A percentile compares a stretch with the other conserved stretches of the same genome.
Conservation (phyloP, 306 rosid species). For the Fagus sylvatica region DNA sequence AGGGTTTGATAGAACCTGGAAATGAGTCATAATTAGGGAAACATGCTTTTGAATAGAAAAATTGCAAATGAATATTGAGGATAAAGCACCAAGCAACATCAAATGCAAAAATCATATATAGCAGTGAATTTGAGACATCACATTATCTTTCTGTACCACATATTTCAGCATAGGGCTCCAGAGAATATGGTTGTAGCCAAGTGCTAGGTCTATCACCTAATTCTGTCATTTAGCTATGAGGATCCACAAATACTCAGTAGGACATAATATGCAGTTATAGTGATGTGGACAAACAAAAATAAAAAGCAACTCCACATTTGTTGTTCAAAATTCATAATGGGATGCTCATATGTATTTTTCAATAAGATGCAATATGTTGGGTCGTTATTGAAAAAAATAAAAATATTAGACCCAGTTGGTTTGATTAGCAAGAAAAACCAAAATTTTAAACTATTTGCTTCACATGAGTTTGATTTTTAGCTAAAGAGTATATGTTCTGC, state of each 20-base stretch:
- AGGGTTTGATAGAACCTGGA: slow-evolving; percentile 28
- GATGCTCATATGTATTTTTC: not conserved
- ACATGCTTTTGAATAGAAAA: not conserved
- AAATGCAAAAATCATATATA: not conserved
- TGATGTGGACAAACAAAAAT: not conserved
- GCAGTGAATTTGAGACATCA: not conserved
- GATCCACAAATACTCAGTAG: not conserved
- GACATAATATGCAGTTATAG: not conserved
- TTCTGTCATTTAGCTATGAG: not conserved
- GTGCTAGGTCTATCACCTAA: not conserved
- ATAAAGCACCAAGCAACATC: not conserved
- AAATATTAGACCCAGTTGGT: not conserved
- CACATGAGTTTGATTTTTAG: not conserved
- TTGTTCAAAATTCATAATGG: not conserved
- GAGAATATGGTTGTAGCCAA: not conserved
- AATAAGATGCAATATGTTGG: not conserved
- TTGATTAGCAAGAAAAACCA: not conserved
- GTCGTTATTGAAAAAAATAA: not conserved
- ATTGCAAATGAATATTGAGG: not conserved
- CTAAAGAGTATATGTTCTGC: not conserved
- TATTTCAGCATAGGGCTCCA: not conserved
- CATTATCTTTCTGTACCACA: not conserved
- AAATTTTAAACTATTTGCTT: not conserved
- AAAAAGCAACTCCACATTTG: not conserved
- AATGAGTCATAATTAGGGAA: not conserved